Evolutionary conservation across 768 basidiomycete genomes (phyloP).

Genomic region (Panaeolus papilionaceus): DNA sequence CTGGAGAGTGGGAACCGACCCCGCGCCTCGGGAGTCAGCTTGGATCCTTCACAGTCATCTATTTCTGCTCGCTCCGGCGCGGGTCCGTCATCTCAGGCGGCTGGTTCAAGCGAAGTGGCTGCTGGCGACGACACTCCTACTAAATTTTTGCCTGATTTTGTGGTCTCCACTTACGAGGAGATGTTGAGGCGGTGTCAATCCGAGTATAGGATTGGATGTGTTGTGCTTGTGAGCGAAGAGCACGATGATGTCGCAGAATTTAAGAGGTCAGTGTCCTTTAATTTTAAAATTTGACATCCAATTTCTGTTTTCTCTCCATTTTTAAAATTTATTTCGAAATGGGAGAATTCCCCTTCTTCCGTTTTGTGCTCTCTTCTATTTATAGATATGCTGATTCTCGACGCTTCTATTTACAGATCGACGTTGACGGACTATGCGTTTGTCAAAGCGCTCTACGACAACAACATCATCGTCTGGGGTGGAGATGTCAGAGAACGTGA

Average conservation of each 20-base stretch:
- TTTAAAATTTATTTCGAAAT: neutral
- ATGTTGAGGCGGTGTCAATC: slow-evolving; percentile 73
- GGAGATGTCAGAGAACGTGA: slow-evolving; percentile 88
- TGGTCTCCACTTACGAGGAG: slow-evolving; percentile 80
- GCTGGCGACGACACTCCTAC: slow-evolving; percentile 12
- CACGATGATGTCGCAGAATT: slow-evolving; percentile 91
- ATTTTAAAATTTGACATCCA: neutral
- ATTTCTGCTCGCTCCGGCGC: slow-evolving; percentile 43
- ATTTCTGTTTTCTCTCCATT: neutral
- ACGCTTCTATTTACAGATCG: slow-evolving; percentile 45
- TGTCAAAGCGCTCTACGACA: slow-evolving; percentile 70
- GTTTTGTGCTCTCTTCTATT: neutral
- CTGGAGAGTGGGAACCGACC: slow-evolving; percentile 26
- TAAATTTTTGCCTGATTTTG: slow-evolving; percentile 81
- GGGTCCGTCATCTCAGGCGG: slow-evolving; percentile 53
- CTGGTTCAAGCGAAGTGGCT: slow-evolving; percentile 8
- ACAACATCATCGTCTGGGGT: slow-evolving; percentile 88
- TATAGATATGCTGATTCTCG: neutral
- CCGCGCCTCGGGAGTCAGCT: slow-evolving; percentile 6
- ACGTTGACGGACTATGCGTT: slow-evolving; percentile 80
- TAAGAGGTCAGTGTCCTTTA: slow-evolving; percentile 62
- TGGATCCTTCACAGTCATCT: slow-evolving; percentile 36
- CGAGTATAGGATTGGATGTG: slow-evolving; percentile 77
- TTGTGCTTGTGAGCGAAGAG: slow-evolving; percentile 86
- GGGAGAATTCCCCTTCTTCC: neutral